These are phyloP conservation scores for Carex arenaria DNA, from an alignment of 202 grass and related monocot genomes.

Conservation along the genomic window DNA sequence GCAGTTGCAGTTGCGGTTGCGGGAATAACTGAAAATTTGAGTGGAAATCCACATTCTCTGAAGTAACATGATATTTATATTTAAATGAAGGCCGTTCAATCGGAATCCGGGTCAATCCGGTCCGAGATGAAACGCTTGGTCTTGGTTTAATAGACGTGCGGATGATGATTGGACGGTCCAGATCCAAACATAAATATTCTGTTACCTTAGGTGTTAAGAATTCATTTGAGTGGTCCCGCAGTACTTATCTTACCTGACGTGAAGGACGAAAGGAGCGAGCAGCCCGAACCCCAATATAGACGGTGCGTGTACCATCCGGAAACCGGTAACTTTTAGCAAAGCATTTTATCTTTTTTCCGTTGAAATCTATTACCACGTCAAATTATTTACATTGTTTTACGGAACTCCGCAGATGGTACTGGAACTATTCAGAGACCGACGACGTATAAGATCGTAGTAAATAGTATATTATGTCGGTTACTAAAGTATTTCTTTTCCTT, in stretches of 20 bases:
- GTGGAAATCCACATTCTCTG: background rate
- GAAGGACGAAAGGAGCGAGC: background rate
- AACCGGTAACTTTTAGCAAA: slow-evolving; percentile 18
- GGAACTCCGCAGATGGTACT: background rate
- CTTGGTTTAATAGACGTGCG: too few relatives aligned
- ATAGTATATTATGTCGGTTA: background rate
- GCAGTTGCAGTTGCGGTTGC: background rate
- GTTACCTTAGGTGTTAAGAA: too few relatives aligned
- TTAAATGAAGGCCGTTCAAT: too few relatives aligned
- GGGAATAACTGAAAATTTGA: background rate
- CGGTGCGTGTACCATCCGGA: slow-evolving; percentile 26
- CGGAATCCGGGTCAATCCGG: too few relatives aligned
- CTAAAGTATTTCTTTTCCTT: background rate
- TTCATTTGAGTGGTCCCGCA: too few relatives aligned
- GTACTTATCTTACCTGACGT: too few relatives aligned
- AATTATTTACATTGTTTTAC: background rate
- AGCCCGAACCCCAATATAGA: slow-evolving; percentile 5
- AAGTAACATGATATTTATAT: too few relatives aligned
- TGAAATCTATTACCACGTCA: background rate
- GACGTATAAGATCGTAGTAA: background rate
- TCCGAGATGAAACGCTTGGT: too few relatives aligned
- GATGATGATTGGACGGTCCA: too few relatives aligned
- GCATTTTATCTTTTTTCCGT: background rate
- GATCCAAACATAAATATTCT: too few relatives aligned
- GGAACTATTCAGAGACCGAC: background rate